Percentiles rank a stretch among this genome's conserved stretches.
These are phyloP conservation scores for Fusarium sp. DNA, from an alignment of 2,329 filamentous ascomycete genomes.

Conservation along the genomic window DNA sequence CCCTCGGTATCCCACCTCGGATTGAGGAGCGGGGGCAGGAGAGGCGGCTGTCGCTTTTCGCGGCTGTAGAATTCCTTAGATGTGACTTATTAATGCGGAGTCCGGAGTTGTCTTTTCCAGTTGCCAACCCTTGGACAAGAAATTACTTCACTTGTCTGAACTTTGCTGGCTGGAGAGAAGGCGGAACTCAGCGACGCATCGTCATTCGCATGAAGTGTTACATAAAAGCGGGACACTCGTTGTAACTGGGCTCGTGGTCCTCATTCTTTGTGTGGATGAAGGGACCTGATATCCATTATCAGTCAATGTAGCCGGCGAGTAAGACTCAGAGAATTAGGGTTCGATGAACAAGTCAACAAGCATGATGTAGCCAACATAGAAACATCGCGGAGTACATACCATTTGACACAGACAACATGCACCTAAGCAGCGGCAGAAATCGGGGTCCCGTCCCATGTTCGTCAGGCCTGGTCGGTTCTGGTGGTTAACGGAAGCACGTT, in stretches of 20 bases:
- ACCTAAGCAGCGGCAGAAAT: conserved; percentile 31
- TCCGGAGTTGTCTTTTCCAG: conserved; percentile 8
- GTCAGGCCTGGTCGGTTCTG: conserved; percentile 5
- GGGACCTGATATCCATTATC: background rate
- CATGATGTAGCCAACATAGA: conserved; percentile 35
- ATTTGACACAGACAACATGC: conserved; percentile 1
- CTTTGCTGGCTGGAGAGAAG: conserved; percentile 9
- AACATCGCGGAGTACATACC: conserved; percentile 9
- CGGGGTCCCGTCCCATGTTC: conserved; percentile 23
- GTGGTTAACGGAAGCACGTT: conserved; percentile 10
- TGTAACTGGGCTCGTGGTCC: conserved; percentile 8
- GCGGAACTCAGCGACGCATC: conserved; percentile 1
- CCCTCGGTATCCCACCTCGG: conserved; percentile 20
- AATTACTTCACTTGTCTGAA: conserved; percentile 2
- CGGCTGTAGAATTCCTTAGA: conserved; percentile 34
- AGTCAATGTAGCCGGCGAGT: conserved; percentile 10
- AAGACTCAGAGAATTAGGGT: conserved; percentile 8
- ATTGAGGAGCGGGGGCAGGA: conserved; percentile 2
- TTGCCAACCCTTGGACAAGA: background rate
- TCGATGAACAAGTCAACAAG: conserved; percentile 33
- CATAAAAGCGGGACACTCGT: conserved; percentile 1
- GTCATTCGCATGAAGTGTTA: conserved; percentile 20
- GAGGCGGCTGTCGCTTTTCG: conserved; percentile 41
- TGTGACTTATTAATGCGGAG: conserved; percentile 9
- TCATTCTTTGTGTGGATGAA: conserved; percentile 9